These are phyloP conservation scores for Reutealis trisperma DNA, from an alignment of 345 rosid genomes.

Conservation along the genomic window DNA sequence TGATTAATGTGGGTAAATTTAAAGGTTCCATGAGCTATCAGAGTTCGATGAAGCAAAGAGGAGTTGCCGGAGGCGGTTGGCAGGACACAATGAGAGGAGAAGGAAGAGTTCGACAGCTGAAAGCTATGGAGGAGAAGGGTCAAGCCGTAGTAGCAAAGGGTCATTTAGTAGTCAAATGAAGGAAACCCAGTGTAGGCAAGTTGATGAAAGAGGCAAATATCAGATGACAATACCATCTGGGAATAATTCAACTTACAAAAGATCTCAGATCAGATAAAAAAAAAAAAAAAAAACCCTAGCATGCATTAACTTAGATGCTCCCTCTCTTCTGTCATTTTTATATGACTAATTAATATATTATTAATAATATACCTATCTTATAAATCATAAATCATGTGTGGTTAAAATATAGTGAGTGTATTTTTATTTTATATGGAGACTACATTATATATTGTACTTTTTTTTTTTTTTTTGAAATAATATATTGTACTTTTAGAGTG, in stretches of 20 bases:
- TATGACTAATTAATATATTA: neutral
- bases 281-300: neutral
- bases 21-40: conserved; percentile 65
- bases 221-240: conserved; percentile 30
- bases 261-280: conserved; percentile 51
- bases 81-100: conserved; percentile 84
- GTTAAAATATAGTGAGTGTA: too few species aligned
- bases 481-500: neutral
- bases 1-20: neutral
- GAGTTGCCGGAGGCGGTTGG: conserved; percentile 76
- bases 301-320: conserved; percentile 37
- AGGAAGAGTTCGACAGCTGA: conserved; percentile 61
- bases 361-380: too few species aligned
- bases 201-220: conserved; percentile 39
- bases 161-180: conserved; percentile 22
- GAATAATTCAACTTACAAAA: conserved; percentile 37
- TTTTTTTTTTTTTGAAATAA: too few species aligned
- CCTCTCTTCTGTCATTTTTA: conserved; percentile 80
- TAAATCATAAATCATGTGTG: too few species aligned
- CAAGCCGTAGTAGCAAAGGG: conserved; percentile 55
- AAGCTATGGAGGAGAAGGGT: conserved; percentile 46
- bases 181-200: conserved; percentile 40
- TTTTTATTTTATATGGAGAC: too few species aligned
- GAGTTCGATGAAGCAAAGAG: conserved; percentile 86
- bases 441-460: too few species aligned